Base-by-base conservation (phyloP, 305 asterid species). In the Rubia balearica region DNA sequence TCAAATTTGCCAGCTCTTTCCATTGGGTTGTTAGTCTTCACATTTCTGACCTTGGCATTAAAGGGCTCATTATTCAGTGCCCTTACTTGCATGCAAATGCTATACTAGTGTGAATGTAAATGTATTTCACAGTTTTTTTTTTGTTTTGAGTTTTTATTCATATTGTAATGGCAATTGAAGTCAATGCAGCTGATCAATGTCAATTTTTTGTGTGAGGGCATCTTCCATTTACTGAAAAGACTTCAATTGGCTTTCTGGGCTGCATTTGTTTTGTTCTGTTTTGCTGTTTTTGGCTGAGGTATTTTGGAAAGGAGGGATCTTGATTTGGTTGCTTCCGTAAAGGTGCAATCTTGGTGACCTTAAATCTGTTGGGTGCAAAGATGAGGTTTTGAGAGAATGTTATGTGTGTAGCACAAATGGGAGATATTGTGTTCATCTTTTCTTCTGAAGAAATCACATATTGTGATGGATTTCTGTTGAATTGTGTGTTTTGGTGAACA, bases 181-280 rank as follows among this genome's bases (percentile, higher is more conserved):
- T 67, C 64, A 77, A 73, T 77, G 75, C 43, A 6, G 77, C 71
- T 22, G 67, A 56, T 61, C 70, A 38, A 68, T 65, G 41, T 61
- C 69, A 33, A 24, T 51, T 62, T 74, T 74, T 71, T 78, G 69
- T 56, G 64, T 71, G 73, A 81, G 72, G 68, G 67, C n/a, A 46
- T 61, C 65, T 55, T 51, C 53, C 12, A 72, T 77, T 67, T 69
- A 16, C 41, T 38, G 51, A 27, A 68, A 80, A 75, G 65, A 67
- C 67, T 72, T 41, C 79, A 73, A 79, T 79, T 83, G 78, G 71
- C 60, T 57, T 71, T 77, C 72, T 82, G 83, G 82, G 84, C 60
- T 73, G 68, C 68, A 67, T 70, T 45, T 60, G 12, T 74, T 66
- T 11, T 64, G 74, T 70, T 62, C 68, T 67, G 63, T 72, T 71